Base-by-base conservation (phyloP, 768 basidiomycete species). In the Leccinum ochraceum region DNA sequence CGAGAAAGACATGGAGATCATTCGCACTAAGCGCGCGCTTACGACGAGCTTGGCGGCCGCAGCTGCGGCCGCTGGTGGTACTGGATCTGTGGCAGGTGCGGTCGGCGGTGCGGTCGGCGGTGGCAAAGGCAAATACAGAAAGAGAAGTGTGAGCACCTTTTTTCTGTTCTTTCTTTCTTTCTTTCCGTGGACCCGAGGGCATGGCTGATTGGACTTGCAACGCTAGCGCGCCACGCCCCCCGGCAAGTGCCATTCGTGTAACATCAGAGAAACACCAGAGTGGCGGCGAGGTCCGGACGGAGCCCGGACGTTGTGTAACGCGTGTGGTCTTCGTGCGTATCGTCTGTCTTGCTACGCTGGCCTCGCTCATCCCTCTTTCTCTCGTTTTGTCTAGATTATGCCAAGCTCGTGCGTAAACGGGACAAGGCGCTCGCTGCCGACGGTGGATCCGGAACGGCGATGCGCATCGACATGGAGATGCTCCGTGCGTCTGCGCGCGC, bases 201-300 rank as follows among this genome's bases (percentile, higher is more conserved):
- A 57, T 59, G 57, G 61, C 63, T 74, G 54, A 67, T 54, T 66
- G 55, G 53, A 61, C 54, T 65, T 65, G 63, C 71, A 72, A 75
- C 69, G 69, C 28, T 76, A 93, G 91, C 86, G 91, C 66, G 89
- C 91, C 49, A 90, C 88, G 39, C 91, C 91, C 17, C 91, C 91
- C 5, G 90, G 90, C 10, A 91, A 92, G 70, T 93, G 91, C 67
- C 89, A 92, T 74, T 92, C 91, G 34, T 93, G 91, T 71, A 90
- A 91, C 75, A 92, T 92, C 58, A 80, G 88, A 60, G 91, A 93
- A 71, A 93, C 91, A 4, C 91, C 91, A n/a, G 91, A 93, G 72
- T 93, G 91, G 91, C 76, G 91, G 56, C 83, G 90, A 26, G 91
- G 91, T 16, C 91, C 91, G 3, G 91, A 92, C 68, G 91, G 91